These are phyloP conservation scores for Epichloe amarillans DNA, from an alignment of 2,329 filamentous ascomycete genomes.

Conservation along the genomic window DNA sequence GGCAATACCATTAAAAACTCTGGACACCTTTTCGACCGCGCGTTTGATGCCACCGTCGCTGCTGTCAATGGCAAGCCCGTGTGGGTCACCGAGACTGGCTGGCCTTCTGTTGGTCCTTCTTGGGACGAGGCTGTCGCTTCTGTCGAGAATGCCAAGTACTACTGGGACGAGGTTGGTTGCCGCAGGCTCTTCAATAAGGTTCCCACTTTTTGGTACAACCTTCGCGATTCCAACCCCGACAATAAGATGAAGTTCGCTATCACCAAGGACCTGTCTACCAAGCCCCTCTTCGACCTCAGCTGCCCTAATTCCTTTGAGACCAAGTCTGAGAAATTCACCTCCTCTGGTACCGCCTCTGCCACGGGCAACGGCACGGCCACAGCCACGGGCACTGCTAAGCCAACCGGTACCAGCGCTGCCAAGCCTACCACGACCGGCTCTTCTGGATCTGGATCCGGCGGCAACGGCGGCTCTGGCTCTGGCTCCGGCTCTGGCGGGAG, in stretches of 20 bases:
- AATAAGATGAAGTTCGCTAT: slow-evolving; percentile 46
- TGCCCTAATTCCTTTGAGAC: slow-evolving; percentile 33
- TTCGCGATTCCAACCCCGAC: slow-evolving; percentile 47
- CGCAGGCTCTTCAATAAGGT: slow-evolving; percentile 39
- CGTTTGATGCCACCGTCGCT: slow-evolving; percentile 29
- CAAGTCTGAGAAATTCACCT: slow-evolving; percentile 10
- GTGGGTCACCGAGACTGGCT: slow-evolving; percentile 54
- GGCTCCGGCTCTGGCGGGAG: slow-evolving; percentile 6
- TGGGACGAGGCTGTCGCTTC: slow-evolving; percentile 42
- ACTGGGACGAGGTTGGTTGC: slow-evolving; percentile 51
- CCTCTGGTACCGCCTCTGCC: neutral
- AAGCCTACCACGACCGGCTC: slow-evolving; percentile 3
- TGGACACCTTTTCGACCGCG: slow-evolving; percentile 38
- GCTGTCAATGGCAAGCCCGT: slow-evolving; percentile 39
- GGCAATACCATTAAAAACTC: slow-evolving; percentile 43
- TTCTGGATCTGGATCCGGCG: neutral
- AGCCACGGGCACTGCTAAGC: slow-evolving; percentile 1
- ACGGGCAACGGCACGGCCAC: slow-evolving; percentile 2
- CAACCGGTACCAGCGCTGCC: slow-evolving; percentile 3
- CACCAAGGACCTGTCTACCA: slow-evolving; percentile 38
- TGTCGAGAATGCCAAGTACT: slow-evolving; percentile 45
- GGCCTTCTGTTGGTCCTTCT: slow-evolving; percentile 42
- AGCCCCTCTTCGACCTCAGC: slow-evolving; percentile 37
- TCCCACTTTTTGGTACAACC: slow-evolving; percentile 48
- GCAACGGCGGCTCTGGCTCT: slow-evolving; percentile 6